phyloP scores from a whole-genome alignment of 257 asterid species.

The Henckelia pumila region DNA sequence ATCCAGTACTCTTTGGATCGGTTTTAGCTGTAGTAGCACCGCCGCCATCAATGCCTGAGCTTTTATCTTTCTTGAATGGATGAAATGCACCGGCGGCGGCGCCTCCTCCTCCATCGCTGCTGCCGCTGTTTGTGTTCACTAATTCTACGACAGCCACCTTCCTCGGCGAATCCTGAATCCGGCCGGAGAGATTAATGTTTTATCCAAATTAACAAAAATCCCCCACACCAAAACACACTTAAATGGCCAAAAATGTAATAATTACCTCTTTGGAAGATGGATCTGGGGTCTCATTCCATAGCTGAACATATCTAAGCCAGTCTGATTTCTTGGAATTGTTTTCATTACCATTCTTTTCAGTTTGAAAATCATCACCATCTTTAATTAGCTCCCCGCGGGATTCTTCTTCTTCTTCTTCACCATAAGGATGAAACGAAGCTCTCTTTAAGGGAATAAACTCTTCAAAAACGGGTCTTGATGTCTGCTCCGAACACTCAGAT shows the following conservation, averaged over 20 bases:
- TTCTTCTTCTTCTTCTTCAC: slow-evolving; percentile 40
- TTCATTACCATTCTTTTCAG: slow-evolving; percentile 20
- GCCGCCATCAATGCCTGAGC: slow-evolving; percentile 4
- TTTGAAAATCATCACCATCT: slow-evolving; percentile 3
- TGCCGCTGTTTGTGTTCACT: slow-evolving; percentile 43
- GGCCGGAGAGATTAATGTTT: slow-evolving; percentile 5
- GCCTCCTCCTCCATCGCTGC: slow-evolving; percentile 35
- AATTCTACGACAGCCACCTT: slow-evolving; percentile 38
- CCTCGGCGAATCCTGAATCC: slow-evolving; percentile 39
- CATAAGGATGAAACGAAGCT: slow-evolving; percentile 27
- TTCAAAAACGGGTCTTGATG: slow-evolving; percentile 43
- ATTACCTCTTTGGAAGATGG: slow-evolving; percentile 41
- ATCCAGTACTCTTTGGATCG: slow-evolving; percentile 11
- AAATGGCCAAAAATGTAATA: background rate
- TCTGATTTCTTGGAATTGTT: slow-evolving; percentile 34
- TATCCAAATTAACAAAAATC: slow-evolving; percentile 18
- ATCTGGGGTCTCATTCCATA: slow-evolving; percentile 48
- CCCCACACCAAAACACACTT: background rate
- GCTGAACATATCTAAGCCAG: slow-evolving; percentile 50
- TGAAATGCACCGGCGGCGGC: slow-evolving; percentile 67
- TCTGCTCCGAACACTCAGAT: slow-evolving; percentile 48
- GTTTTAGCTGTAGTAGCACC: background rate
- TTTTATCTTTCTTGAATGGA: slow-evolving; percentile 56
- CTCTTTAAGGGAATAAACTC: slow-evolving; percentile 39
- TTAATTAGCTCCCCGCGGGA: slow-evolving; percentile 27